Percentiles rank a stretch among this genome's conserved stretches.
Conservation (phyloP, 202 grass and related monocot genomes). For the Carex arenaria region DNA sequence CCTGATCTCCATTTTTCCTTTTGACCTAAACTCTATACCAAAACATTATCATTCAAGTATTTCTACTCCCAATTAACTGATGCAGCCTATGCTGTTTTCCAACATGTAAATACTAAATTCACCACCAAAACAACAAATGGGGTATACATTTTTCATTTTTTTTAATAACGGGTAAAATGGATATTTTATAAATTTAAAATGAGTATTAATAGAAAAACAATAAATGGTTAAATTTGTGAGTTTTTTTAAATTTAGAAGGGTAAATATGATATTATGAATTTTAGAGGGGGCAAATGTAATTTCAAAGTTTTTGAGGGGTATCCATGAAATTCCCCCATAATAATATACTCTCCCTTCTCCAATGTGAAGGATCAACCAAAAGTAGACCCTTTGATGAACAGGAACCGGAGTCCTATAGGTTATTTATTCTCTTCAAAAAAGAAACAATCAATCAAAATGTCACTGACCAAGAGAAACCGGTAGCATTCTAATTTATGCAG, state of each 20-base stretch:
- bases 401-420: neutral
- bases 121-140: neutral
- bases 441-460: conserved; percentile 1
- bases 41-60: neutral
- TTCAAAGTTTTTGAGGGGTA: no score
- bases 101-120: neutral
- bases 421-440: conserved; percentile 14
- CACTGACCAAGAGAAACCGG: conserved; percentile 1
- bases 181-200: no score
- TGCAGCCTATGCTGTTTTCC: neutral
- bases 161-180: no score
- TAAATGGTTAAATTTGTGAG: no score
- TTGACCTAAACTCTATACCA: conserved; percentile 14
- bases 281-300: no score
- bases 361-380: neutral
- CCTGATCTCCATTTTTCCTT: conserved; percentile 54
- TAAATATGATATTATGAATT: no score
- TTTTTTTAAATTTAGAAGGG: no score
- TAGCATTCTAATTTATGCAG: neutral
- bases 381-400: neutral
- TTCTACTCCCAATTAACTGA: neutral
- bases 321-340: neutral
- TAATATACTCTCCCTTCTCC: neutral
- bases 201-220: no score
- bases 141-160: no score